These are phyloP conservation scores for Ogataea neopini DNA, from an alignment of 805 yeast species.

Conservation along the genomic window DNA sequence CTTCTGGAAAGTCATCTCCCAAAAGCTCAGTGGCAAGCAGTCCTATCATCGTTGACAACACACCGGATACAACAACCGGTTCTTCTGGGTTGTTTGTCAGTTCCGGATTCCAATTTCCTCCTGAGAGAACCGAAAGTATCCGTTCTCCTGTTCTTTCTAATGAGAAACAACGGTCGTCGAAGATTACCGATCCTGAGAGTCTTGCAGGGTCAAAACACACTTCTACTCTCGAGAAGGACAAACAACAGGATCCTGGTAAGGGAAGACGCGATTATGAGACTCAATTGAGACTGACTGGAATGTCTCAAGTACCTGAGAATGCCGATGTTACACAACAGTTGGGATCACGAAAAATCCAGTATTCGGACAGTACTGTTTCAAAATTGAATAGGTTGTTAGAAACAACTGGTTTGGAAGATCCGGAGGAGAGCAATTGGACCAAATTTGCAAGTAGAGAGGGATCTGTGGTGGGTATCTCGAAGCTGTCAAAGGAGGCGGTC, in stretches of 20 bases:
- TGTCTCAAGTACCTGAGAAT: conserved; percentile 25
- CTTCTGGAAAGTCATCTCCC: not conserved
- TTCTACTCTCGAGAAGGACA: conserved; percentile 4
- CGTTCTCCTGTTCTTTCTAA: not conserved
- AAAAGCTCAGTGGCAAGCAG: not conserved
- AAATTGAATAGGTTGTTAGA: conserved; percentile 12
- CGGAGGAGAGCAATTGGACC: conserved; percentile 18
- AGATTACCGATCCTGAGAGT: not conserved
- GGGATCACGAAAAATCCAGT: conserved; percentile 16
- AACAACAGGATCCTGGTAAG: conserved; percentile 18
- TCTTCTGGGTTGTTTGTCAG: not conserved
- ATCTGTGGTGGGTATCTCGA: not conserved
- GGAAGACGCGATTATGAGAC: conserved; percentile 24
- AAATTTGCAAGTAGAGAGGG: conserved; percentile 8
- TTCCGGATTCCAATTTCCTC: not conserved
- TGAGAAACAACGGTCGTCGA: not conserved
- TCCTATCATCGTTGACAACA: not conserved
- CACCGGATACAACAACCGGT: not conserved
- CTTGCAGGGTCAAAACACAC: too few species aligned
- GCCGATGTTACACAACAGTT: conserved; percentile 14
- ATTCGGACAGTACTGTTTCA: conserved; percentile 28
- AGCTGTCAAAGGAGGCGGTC: not conserved
- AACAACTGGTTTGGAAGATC: conserved; percentile 8
- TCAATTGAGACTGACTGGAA: conserved; percentile 22
- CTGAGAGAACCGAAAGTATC: not conserved